Base-by-base conservation (phyloP, 129 eudicot species). In the Ambrosia trifida region DNA sequence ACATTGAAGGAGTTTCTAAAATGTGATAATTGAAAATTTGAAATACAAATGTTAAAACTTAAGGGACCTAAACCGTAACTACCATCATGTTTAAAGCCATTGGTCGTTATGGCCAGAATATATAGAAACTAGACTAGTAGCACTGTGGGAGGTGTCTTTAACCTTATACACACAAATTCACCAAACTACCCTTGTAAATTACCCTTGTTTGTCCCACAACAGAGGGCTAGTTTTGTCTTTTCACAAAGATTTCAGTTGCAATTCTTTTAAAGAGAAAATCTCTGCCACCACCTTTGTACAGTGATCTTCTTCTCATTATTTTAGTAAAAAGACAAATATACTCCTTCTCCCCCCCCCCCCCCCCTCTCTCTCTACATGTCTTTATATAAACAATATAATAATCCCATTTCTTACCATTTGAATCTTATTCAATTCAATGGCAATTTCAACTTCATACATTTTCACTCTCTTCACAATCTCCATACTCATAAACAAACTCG, bases 201-300 rank as follows among this genome's bases (percentile, higher is more conserved):
- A n/a, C n/a, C n/a, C n/a, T 46, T 49, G 59, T 0, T 10, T 68
- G 47, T 35, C 68, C 1, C 10, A 33, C 11, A 35, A 24, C 28
- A 24, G 12, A 69, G 70, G 80, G 69, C 45, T 14, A 38, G 1
- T 59, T 6, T 17, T 2, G 80, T 76, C 53, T 68, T 45, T 68
- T 46, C 41, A 4, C 0, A 0, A 13, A 24, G 36, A 76, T 32
- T 17, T 68, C 74, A 36, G 12, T 35, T 6, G 51, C 35, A 33
- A 59, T 58, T 47, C 36, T 46, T 64, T 59, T 75, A 46, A 69
- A 10, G 69, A 14, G 16, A 76, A 68, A 32, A 76, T 76, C 80
- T 76, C 80, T 68, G 80, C 80, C 70, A 76, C 80, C 53, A 76
- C 56, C 51, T 47, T 57, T 69, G 70, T 76, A 76, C 64, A 6